Conservation (phyloP, 2,329 filamentous ascomycete genomes). For the Talaromyces albobiverticillius region DNA sequence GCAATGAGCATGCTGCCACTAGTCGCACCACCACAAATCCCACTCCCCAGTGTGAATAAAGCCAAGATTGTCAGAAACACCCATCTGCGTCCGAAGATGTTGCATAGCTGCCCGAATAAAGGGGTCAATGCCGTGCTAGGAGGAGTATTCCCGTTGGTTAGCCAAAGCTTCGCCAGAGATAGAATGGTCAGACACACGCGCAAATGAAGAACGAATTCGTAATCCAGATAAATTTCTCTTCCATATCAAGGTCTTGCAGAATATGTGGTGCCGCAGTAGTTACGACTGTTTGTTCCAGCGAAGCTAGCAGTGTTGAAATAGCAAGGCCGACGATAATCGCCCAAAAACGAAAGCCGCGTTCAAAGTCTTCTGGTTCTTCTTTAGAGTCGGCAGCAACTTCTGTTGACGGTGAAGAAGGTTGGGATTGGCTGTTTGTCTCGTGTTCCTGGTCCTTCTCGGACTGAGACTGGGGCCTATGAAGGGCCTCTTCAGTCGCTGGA, state of each 20-base stretch:
- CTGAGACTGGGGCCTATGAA: neutral
- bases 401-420: neutral
- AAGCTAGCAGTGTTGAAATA: neutral
- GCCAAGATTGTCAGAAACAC: neutral
- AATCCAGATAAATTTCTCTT: slow-evolving; percentile 1
- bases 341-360: slow-evolving; percentile 3
- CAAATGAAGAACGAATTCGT: neutral
- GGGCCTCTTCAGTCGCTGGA: neutral
- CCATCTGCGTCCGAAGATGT: neutral
- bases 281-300: neutral
- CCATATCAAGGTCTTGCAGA: neutral
- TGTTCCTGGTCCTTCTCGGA: too few relatives aligned
- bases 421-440: neutral
- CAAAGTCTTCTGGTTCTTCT: neutral
- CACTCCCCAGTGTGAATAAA: neutral
- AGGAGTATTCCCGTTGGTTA: neutral
- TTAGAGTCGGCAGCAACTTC: neutral
- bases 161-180: neutral
- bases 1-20: neutral
- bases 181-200: neutral
- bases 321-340: neutral
- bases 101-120: neutral
- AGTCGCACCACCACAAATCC: neutral
- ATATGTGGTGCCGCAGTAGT: neutral
- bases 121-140: neutral